These are phyloP conservation scores for Sistotremastrum niveocremeum DNA, from an alignment of 768 basidiomycete genomes.

Conservation along the genomic window DNA sequence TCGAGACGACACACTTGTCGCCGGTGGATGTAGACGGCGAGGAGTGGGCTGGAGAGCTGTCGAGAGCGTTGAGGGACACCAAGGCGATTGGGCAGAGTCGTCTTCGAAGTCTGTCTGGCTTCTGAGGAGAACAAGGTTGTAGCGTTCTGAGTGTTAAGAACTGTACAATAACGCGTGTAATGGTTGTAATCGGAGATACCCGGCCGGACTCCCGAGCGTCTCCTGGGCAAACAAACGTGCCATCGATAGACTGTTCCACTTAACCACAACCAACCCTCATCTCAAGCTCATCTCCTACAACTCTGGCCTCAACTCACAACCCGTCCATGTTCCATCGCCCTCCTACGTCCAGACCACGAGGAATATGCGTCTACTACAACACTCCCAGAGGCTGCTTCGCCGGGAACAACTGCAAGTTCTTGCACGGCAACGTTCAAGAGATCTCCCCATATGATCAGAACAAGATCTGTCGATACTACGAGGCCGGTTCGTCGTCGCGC, in stretches of 20 bases:
- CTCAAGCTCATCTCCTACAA: too few species aligned
- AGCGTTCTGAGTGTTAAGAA: background rate
- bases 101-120: slow-evolving; percentile 27
- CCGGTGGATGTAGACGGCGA: slow-evolving; percentile 25
- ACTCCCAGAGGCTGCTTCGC: slow-evolving; percentile 56
- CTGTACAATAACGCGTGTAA: too few species aligned
- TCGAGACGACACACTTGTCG: slow-evolving; percentile 22
- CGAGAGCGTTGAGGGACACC: slow-evolving; percentile 60
- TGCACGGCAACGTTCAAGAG: slow-evolving; percentile 40
- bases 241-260: too few species aligned
- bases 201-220: too few species aligned
- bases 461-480: slow-evolving; percentile 57
- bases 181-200: too few species aligned
- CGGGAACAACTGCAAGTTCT: slow-evolving; percentile 60
- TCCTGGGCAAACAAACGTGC: too few species aligned
- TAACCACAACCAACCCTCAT: too few species aligned
- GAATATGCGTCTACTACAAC: slow-evolving; percentile 55
- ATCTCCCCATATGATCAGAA: slow-evolving; percentile 58
- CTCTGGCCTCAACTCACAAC: too few species aligned
- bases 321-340: too few species aligned
- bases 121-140: background rate
- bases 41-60: slow-evolving; percentile 54
- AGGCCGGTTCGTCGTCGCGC: slow-evolving; percentile 28
- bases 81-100: slow-evolving; percentile 67
- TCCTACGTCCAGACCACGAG: slow-evolving; percentile 53